A percentile compares a stretch with the other conserved stretches of the same genome.
These are phyloP conservation scores for Neospora caninum DNA, from an alignment of 169 alveolate genomes.

Conservation along the genomic window DNA sequence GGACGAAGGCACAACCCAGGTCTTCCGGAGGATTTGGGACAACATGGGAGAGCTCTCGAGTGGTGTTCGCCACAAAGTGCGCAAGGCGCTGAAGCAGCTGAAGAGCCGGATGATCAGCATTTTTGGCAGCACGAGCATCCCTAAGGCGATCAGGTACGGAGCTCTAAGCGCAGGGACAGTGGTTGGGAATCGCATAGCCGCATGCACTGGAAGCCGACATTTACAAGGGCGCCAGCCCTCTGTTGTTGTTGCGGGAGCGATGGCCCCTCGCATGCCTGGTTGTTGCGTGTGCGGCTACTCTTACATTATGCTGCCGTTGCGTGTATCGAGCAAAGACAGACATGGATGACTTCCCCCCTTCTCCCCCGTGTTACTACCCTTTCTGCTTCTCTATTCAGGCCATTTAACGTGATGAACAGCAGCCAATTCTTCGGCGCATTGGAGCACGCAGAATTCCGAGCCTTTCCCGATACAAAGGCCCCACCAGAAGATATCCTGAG, in stretches of 20 bases:
- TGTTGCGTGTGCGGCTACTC: too few relatives aligned
- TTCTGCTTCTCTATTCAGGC: not conserved
- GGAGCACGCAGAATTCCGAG: slow-evolving; percentile 46
- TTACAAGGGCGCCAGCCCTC: too few relatives aligned
- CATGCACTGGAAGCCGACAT: too few relatives aligned
- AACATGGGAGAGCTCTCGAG: not conserved
- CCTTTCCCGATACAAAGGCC: slow-evolving; percentile 34
- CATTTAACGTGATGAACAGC: slow-evolving; percentile 36
- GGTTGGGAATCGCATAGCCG: too few relatives aligned
- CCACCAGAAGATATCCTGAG: slow-evolving; percentile 27
- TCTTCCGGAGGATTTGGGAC: not conserved
- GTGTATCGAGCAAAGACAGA: too few relatives aligned
- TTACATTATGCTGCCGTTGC: too few relatives aligned
- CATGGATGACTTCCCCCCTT: too few relatives aligned
- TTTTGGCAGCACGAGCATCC: not conserved
- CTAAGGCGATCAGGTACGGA: not conserved
- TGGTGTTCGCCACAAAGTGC: not conserved
- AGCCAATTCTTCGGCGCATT: slow-evolving; percentile 59
- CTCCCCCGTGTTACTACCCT: too few relatives aligned
- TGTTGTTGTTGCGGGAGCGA: too few relatives aligned
- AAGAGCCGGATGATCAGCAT: not conserved
- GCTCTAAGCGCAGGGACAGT: too few relatives aligned
- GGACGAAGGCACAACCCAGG: not conserved
- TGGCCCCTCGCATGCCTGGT: too few relatives aligned
- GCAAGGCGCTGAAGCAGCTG: slow-evolving; percentile 21